Base-by-base conservation (phyloP, 2,329 filamentous ascomycete species). In the Alternaria arbusti region DNA sequence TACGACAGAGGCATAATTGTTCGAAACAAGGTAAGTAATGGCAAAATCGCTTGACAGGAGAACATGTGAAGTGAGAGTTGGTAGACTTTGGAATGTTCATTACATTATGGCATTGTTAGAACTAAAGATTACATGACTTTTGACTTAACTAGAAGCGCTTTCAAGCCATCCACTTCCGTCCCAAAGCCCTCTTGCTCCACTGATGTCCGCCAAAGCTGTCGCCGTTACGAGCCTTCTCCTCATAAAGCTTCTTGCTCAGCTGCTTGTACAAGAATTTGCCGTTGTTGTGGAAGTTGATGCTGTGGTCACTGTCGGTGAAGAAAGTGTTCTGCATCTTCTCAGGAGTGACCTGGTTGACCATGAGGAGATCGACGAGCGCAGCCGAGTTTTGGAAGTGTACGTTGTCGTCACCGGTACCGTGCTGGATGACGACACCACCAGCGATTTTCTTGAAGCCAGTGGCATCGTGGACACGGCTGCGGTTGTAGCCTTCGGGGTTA, bases 371-470 rank as follows among this genome's bases (percentile, higher is more conserved):
- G 0, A 88, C 79, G 32, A 92, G 76, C 1, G 86, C 88, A 0
- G 89, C 89, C 0, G 86, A 72, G 65, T 92, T 87, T 78, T 91
- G 89, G 74, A 90, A 91, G 72, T 92, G 90, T 13, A 91, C 90
- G 55, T 92, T 92, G 69, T 91, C 90, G 66, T 92, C 90, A 0
- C 88, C 89, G 0, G 87, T 87, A 0, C 89, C 90, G 71, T 92
- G 90, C 64, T 89, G 84, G 46, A 92, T 82, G 6, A 88, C 80
- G 65, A 90, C 87, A 3, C 86, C 84, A 4, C 90, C 90, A 0
- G 81, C 81, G 9, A 90, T 83, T 56, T 86, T 86, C 79, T 87
- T 87, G 82, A 92, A 92, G 0, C 90, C 89, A 0, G 81, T 81
- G 0, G 83, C 76, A 4, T 87, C 82, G 61, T 85, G 84, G 2